Conservation (phyloP, 2,329 filamentous ascomycete species). For the Sporothrix humicola region DNA sequence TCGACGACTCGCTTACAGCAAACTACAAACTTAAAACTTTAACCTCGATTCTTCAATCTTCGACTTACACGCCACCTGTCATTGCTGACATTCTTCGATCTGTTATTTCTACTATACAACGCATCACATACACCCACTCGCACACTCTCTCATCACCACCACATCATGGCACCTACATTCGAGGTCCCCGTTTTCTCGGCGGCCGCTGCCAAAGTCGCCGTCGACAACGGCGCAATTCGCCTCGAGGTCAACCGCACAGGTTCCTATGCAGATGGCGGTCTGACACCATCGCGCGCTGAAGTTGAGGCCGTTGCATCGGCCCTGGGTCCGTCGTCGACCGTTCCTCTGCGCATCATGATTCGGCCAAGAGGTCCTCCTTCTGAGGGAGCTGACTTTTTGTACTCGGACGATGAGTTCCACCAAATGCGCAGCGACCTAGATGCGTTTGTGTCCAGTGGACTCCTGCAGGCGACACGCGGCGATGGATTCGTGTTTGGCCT, state of each 20-base stretch:
- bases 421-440: slow-evolving; percentile 52
- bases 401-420: slow-evolving; percentile 51
- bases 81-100: too few relatives aligned
- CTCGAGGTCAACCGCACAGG: slow-evolving; percentile 60
- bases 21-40: background rate
- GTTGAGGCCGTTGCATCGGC: slow-evolving; percentile 43
- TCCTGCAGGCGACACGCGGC: slow-evolving; percentile 50
- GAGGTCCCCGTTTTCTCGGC: slow-evolving; percentile 62
- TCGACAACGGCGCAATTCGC: slow-evolving; percentile 53
- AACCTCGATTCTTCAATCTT: background rate
- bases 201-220: slow-evolving; percentile 48
- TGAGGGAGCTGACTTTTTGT: slow-evolving; percentile 54
- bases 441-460: slow-evolving; percentile 47
- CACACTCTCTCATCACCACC: too few relatives aligned
- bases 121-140: too few relatives aligned
- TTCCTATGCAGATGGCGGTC: slow-evolving; percentile 58
- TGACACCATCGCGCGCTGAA: slow-evolving; percentile 55
- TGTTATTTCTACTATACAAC: background rate
- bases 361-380: slow-evolving; percentile 53
- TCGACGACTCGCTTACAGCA: background rate
- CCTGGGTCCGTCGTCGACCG: slow-evolving; percentile 36
- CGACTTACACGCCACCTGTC: background rate
- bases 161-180: slow-evolving; percentile 40
- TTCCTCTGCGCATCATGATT: slow-evolving; percentile 61
- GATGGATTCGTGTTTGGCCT: slow-evolving; percentile 65